A percentile compares a stretch with the other conserved stretches of the same genome.
These are phyloP conservation scores for Asterophora lycoperdoides DNA, from an alignment of 768 basidiomycete species.

Conservation along the genomic window DNA sequence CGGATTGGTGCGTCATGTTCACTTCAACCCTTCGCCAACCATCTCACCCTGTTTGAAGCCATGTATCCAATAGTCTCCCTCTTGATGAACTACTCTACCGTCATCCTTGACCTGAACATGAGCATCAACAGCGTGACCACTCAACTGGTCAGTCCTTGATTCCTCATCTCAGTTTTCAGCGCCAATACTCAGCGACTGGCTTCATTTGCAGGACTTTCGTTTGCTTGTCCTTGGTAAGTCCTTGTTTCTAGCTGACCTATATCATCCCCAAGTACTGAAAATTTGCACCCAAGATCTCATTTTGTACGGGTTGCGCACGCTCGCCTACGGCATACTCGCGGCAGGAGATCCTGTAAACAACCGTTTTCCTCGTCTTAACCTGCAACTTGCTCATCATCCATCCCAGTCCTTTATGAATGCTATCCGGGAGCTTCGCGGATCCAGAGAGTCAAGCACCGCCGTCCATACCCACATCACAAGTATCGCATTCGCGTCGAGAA, in stretches of 20 bases:
- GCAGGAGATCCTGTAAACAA: slow-evolving; percentile 6
- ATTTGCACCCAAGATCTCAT: slow-evolving; percentile 1
- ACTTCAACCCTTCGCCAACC: not conserved
- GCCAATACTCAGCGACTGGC: not conserved
- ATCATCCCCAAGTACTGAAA: not conserved
- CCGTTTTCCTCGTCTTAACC: not conserved
- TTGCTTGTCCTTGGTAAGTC: slow-evolving; percentile 1
- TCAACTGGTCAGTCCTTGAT: not conserved
- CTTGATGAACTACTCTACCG: slow-evolving; percentile 8
- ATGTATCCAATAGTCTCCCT: slow-evolving; percentile 9
- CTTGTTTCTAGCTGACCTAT: not conserved
- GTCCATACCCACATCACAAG: not conserved
- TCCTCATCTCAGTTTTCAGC: too few relatives aligned
- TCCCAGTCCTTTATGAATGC: slow-evolving; percentile 1
- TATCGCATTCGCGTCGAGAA: not conserved
- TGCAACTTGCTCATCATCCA: too few relatives aligned
- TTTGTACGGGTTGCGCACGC: slow-evolving; percentile 5
- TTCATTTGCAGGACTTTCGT: not conserved
- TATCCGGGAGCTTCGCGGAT: not conserved
- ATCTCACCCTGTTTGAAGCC: not conserved
- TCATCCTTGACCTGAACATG: slow-evolving; percentile 7
- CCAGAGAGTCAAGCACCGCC: too few relatives aligned
- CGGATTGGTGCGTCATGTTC: slow-evolving; percentile 1
- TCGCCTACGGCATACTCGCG: slow-evolving; percentile 9
- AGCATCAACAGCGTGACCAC: not conserved